Evolutionary conservation across 306 rosid species (phyloP).

Genomic region (peach (Prunus persica)): DNA sequence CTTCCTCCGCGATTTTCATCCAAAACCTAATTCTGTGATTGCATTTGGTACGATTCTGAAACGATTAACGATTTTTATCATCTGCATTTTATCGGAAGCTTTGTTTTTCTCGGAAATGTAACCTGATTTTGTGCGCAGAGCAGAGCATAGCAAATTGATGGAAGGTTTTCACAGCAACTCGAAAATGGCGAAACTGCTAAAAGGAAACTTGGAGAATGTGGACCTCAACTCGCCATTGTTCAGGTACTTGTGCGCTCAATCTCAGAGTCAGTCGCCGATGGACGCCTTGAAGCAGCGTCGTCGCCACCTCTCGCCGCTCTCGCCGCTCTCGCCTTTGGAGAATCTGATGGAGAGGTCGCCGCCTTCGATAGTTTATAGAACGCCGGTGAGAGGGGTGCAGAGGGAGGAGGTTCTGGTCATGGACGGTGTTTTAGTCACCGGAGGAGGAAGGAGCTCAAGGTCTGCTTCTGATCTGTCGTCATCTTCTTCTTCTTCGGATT

Average conservation of each 20-base stretch:
- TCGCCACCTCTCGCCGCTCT: constrained; percentile 35
- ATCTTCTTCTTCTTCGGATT: constrained; percentile 26
- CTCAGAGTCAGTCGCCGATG: constrained; percentile 36
- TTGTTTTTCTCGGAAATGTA: background rate
- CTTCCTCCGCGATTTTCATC: background rate
- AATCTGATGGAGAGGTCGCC: constrained; percentile 35
- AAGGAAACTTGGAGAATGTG: constrained; percentile 43
- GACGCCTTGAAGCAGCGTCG: constrained; percentile 19
- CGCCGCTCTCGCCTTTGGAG: constrained; percentile 54
- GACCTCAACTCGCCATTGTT: constrained; percentile 40
- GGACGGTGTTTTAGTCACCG: constrained; percentile 57
- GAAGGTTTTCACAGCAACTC: background rate
- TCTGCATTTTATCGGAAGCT: background rate
- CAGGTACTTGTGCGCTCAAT: constrained; percentile 31
- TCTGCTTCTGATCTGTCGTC: constrained; percentile 30
- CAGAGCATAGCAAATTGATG: background rate
- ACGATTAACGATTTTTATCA: background rate
- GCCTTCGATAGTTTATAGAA: constrained; percentile 30
- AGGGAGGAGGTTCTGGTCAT: constrained; percentile 68
- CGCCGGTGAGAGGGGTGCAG: constrained; percentile 47
- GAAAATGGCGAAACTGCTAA: constrained; percentile 20
- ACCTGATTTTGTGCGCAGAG: background rate
- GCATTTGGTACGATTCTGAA: background rate
- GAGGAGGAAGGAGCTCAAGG: constrained; percentile 37
- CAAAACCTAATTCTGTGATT: background rate